Base-by-base conservation (phyloP, 176 grass and related monocot species). In the Alopecurus myosuroides region DNA sequence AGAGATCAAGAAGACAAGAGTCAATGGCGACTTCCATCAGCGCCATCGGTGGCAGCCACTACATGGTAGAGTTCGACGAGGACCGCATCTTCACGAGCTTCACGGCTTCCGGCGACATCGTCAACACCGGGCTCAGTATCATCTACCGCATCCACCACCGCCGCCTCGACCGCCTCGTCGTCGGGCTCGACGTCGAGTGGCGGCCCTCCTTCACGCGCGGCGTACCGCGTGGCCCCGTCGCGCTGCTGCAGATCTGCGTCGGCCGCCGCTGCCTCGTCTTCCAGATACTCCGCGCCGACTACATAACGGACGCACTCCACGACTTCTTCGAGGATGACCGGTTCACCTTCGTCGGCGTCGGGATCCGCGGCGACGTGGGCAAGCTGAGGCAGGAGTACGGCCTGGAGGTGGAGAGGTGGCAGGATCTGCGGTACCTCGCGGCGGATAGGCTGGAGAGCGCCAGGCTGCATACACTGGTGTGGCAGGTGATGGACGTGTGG, bases 211-310 rank as follows among this genome's bases (percentile, higher is more conserved):
- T 6, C 36, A 3, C 2, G 15, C 7, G 22, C 20, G 44, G 20
- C 57, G 18, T 36, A 19, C 39, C 17, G 18, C 68, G 34, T 12
- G 49, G 45, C 64, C 65, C 76, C 56, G 49, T 93, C 55, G 88
- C 81, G 41, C 36, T 93, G 69, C 76, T 93, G 57, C 91, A 93
- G 85, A 18, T 93, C 75, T 93, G 84, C 79, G 77, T 90, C 62
- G 84, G 37, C 61, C 84, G 64, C 41, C 84, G 80, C 66, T 85
- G 87, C 81, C 77, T 92, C 76, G 45, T 92, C 35, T 92, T 92
- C 85, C 87, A 93, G 85, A 83, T 92, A 84, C 30, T 81, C 75
- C 86, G 0, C 34, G 60, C 84, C 49, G 87, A 92, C 78, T 77
- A 58, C 74, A 9, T 92, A 42, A 84, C 91, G 3, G 48, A 5